Percentiles rank a stretch among this genome's conserved stretches.
Evolutionary conservation across 139 green algal genomes (phyloP).

Genomic region (Eudorina sp.): DNA sequence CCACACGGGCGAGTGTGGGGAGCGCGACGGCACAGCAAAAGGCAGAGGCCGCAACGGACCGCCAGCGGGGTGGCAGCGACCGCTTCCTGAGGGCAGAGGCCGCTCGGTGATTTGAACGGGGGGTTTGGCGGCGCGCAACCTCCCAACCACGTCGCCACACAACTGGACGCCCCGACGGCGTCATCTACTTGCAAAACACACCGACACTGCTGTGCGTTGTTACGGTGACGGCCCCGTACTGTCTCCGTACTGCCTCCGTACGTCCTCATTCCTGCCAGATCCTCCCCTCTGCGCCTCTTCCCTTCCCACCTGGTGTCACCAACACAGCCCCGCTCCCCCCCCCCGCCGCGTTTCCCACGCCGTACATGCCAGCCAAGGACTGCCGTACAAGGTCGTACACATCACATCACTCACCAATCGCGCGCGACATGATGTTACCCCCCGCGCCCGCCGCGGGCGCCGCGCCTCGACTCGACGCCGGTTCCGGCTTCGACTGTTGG

Average conservation of each 20-base stretch:
- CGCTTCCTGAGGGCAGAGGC: no score
- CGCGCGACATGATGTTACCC: background rate
- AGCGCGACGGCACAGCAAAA: no score
- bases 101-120: no score
- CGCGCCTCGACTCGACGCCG: background rate
- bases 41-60: no score
- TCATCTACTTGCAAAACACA: no score
- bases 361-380: no score
- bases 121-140: no score
- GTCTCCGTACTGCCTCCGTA: background rate
- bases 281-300: background rate
- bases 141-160: no score
- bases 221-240: background rate
- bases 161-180: no score
- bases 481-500: background rate
- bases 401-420: background rate
- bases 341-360: no score
- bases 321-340: background rate
- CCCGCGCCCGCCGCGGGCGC: background rate
- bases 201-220: no score
- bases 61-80: no score
- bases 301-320: background rate
- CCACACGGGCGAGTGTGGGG: background rate
- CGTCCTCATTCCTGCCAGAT: background rate
- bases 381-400: background rate